phyloP scores from a whole-genome alignment of 768 basidiomycete species.

The Kwoniella heveanensis region DNA sequence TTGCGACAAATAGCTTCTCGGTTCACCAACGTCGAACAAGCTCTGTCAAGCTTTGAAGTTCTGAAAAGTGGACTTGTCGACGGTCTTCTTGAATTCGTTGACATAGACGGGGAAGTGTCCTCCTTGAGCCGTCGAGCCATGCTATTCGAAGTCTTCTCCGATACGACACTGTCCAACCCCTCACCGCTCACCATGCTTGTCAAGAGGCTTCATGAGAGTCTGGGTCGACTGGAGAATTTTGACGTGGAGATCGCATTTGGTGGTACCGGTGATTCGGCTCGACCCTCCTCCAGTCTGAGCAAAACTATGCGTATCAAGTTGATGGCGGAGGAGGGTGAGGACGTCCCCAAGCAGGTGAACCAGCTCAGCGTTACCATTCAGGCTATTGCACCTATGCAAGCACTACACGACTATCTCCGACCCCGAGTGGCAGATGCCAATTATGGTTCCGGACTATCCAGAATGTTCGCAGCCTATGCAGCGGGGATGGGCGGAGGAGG shows the following conservation, averaged over 20 bases:
- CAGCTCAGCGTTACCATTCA: slow-evolving; percentile 97
- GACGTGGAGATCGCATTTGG: slow-evolving; percentile 86
- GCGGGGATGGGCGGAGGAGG: slow-evolving; percentile 67
- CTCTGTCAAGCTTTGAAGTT: slow-evolving; percentile 93
- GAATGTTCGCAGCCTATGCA: slow-evolving; percentile 85
- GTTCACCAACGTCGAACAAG: slow-evolving; percentile 64
- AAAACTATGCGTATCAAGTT: slow-evolving; percentile 86
- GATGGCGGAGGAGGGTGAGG: slow-evolving; percentile 83
- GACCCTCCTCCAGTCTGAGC: slow-evolving; percentile 86
- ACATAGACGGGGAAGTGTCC: slow-evolving; percentile 68
- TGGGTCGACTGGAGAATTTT: slow-evolving; percentile 93
- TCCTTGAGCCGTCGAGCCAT: slow-evolving; percentile 71
- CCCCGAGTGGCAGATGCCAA: slow-evolving; percentile 59
- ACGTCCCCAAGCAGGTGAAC: slow-evolving; percentile 73
- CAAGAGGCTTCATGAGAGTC: slow-evolving; percentile 92
- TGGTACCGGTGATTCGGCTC: slow-evolving; percentile 59
- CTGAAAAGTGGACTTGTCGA: slow-evolving; percentile 92
- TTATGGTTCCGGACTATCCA: slow-evolving; percentile 64
- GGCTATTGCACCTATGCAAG: slow-evolving; percentile 96
- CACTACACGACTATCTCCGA: slow-evolving; percentile 91
- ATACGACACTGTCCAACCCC: slow-evolving; percentile 59
- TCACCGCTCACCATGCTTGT: slow-evolving; percentile 74
- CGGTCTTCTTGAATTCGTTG: slow-evolving; percentile 77
- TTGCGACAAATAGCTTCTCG: slow-evolving; percentile 76
- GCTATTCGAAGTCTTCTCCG: slow-evolving; percentile 73